Evolutionary conservation across 148 eudicot genomes (phyloP).

Genomic region (Limonium bicolor): DNA sequence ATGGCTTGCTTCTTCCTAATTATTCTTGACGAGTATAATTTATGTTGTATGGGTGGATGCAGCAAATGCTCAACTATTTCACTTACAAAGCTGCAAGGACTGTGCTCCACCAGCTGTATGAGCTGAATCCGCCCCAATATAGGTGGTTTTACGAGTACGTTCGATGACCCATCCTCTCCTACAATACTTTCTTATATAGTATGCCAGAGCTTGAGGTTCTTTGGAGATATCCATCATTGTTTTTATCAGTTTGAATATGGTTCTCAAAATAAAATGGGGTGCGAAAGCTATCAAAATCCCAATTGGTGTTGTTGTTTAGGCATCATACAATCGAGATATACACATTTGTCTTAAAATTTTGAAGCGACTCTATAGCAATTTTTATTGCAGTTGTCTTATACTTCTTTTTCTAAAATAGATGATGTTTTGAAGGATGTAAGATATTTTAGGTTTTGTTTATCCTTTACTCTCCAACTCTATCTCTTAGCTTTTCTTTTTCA

Average conservation of each 20-base stretch:
- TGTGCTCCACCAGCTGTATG: conserved; percentile 78
- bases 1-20: background rate
- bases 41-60: conserved; percentile 19
- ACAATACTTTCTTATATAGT: background rate
- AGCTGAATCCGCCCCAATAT: conserved; percentile 74
- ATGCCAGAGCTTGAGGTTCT: too few species aligned
- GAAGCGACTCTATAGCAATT: background rate
- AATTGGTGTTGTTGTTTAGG: too few species aligned
- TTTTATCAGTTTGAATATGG: too few species aligned
- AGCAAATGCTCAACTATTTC: conserved; percentile 74
- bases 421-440: too few species aligned
- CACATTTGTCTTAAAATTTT: background rate
- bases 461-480: too few species aligned
- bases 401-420: too few species aligned
- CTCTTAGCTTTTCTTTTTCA: too few species aligned
- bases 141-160: conserved; percentile 85
- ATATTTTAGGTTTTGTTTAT: too few species aligned
- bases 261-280: too few species aligned
- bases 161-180: background rate
- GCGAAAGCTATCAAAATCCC: too few species aligned
- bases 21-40: background rate
- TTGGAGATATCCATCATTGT: too few species aligned
- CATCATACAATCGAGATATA: conserved; percentile 1
- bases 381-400: too few species aligned
- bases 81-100: conserved; percentile 96